Base-by-base conservation (phyloP, 306 rosid genomes). In the Albizia julibrissin region DNA sequence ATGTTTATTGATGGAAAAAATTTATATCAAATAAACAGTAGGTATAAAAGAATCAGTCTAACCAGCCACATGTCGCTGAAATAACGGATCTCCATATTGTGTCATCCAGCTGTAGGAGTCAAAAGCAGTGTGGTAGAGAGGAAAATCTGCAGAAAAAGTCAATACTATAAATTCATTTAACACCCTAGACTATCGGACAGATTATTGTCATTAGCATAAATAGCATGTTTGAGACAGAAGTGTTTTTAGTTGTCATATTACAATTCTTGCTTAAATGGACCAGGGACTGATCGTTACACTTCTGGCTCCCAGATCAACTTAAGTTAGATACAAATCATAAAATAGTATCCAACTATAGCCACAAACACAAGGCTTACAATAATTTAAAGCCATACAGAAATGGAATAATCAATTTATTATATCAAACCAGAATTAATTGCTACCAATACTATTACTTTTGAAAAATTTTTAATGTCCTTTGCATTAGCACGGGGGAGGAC, bases 21-120 rank as follows among this genome's bases (percentile, higher is more conserved):
- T 47, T 21, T 47, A 43, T 29, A 22, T 67, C 18, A 24, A 37
- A 52, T 56, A 21, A 18, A 24, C 52, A 61, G 47, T 24, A 47
- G 59, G 26, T 21, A 49, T 27, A 40, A 59, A 67, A 39, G 22
- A 31, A 86, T 74, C 71, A 69, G 79, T 80, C 89, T 82, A 58
- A 95, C 99, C 91, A 39, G 99, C 90, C 67, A 88, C 94, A 82
- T 95, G 99, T 26, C 95, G 98, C 62, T 83, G 92, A 88, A 95
- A 95, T 79, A 85, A 89, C 78, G 99, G 99, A 84, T 95, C 99
- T 83, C 95, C 99, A 81, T 90, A 81, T 50, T 84, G 85, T 74
- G 74, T 87, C 99, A 95, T 95, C 99, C 99, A 95, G 76, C 89
- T 87, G 83, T 89, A 95, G 43, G 97, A 88, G 83, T 95, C 99